Evolutionary conservation across 108 stramenopile species (phyloP).

Genomic region (Discostella pseudostelligera): DNA sequence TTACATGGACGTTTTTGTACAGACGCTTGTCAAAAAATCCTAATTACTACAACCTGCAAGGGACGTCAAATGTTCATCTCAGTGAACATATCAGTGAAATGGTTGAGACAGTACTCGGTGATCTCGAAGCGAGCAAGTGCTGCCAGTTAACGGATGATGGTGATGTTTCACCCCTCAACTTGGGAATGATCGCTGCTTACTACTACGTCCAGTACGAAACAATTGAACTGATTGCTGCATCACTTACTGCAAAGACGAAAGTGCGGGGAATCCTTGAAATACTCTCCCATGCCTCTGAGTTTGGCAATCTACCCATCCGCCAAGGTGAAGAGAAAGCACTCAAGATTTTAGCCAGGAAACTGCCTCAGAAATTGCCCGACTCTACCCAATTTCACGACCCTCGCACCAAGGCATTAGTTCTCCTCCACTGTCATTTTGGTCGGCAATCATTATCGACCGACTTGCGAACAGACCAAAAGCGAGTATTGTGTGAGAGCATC

Average conservation of each 20-base stretch:
- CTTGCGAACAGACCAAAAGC: slow-evolving; percentile 78
- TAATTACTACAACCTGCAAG: slow-evolving; percentile 97
- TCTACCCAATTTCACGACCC: slow-evolving; percentile 72
- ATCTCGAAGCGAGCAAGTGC: slow-evolving; percentile 93
- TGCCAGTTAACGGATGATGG: slow-evolving; percentile 91
- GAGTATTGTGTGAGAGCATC: slow-evolving; percentile 75
- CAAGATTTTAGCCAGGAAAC: slow-evolving; percentile 77
- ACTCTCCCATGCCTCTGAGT: slow-evolving; percentile 92
- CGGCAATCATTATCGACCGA: slow-evolving; percentile 80
- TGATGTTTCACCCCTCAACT: slow-evolving; percentile 91
- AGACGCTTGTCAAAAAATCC: slow-evolving; percentile 97
- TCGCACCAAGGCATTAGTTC: slow-evolving; percentile 89
- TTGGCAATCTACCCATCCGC: slow-evolving; percentile 82
- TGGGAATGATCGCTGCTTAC: slow-evolving; percentile 99
- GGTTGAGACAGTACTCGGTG: slow-evolving; percentile 93
- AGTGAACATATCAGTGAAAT: slow-evolving; percentile 98
- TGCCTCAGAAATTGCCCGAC: slow-evolving; percentile 77
- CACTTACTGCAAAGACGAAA: slow-evolving; percentile 94
- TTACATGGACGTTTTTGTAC: slow-evolving; percentile 98
- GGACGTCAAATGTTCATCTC: slow-evolving; percentile 88
- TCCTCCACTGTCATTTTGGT: slow-evolving; percentile 92
- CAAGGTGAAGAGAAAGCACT: slow-evolving; percentile 91
- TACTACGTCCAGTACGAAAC: slow-evolving; percentile 96
- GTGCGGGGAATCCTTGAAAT: slow-evolving; percentile 93
- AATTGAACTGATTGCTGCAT: slow-evolving; percentile 95